Evolutionary conservation across 1,139 yeast species (phyloP).

Genomic region (Candida sojae): DNA sequence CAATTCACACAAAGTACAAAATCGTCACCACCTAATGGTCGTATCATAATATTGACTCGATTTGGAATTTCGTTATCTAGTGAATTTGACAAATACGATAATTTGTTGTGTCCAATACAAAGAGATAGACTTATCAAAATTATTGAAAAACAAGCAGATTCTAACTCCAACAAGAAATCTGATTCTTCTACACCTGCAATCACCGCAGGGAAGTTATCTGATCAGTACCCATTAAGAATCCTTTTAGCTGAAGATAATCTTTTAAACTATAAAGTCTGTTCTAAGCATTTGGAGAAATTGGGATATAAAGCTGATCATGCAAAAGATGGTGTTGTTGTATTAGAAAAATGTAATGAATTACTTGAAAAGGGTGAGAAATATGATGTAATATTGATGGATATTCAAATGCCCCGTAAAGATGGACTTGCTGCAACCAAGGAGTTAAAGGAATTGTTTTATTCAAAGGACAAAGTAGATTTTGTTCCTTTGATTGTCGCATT

Average conservation of each 20-base stretch:
- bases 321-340: constrained; percentile 52
- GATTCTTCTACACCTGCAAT: background rate
- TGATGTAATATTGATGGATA: constrained; percentile 54
- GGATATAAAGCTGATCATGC: constrained; percentile 60
- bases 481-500: constrained; percentile 51
- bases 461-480: constrained; percentile 25
- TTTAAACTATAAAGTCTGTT: constrained; percentile 52
- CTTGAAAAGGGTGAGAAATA: constrained; percentile 35
- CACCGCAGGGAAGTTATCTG: constrained; percentile 19
- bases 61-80: constrained; percentile 32
- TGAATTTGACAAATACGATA: constrained; percentile 24
- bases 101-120: constrained; percentile 38
- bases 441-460: constrained; percentile 23
- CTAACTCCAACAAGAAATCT: background rate
- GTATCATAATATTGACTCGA: constrained; percentile 19
- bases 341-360: constrained; percentile 34
- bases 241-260: constrained; percentile 56
- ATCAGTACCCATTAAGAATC: constrained; percentile 43
- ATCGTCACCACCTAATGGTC: background rate
- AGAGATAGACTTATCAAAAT: constrained; percentile 24
- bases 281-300: constrained; percentile 51
- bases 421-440: constrained; percentile 48
- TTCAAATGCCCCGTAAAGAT: constrained; percentile 57
- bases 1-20: constrained; percentile 11
- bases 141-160: background rate